Percentiles rank a stretch among this genome's conserved stretches.
phyloP scores from a whole-genome alignment of 176 grass and related monocot genomes.

The Hsuehochloa calcarea region DNA sequence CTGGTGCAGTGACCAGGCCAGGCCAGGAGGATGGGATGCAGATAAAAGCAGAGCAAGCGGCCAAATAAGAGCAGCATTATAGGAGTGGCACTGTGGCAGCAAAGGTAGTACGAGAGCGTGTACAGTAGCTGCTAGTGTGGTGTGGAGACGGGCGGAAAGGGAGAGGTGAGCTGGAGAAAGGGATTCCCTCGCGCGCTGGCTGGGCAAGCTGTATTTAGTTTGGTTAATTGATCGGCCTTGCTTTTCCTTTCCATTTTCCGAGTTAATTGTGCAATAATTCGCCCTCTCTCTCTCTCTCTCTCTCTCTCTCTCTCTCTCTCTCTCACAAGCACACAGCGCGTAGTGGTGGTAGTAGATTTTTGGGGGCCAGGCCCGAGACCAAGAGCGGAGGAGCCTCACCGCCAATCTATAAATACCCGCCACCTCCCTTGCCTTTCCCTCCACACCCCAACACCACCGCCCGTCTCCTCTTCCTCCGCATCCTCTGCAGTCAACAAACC shows the following conservation, averaged over 20 bases:
- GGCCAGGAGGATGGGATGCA: slow-evolving; percentile 14
- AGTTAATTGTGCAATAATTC: slow-evolving; percentile 28
- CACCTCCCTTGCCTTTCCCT: slow-evolving; percentile 31
- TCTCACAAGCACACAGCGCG: background rate
- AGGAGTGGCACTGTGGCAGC: background rate
- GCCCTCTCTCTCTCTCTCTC: background rate
- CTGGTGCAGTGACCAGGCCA: background rate
- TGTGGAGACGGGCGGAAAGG: slow-evolving; percentile 29
- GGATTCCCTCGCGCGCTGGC: background rate
- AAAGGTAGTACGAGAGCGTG: background rate
- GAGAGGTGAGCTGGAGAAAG: slow-evolving; percentile 45
- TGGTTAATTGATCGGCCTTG: background rate
- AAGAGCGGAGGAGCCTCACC: background rate
- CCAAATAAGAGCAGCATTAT: slow-evolving; percentile 7
- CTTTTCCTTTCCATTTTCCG: background rate
- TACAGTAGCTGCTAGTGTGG: background rate
- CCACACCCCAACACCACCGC: slow-evolving; percentile 24
- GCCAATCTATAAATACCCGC: slow-evolving; percentile 61
- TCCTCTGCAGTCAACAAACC: background rate
- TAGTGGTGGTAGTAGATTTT: slow-evolving; percentile 23
- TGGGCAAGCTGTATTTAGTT: background rate
- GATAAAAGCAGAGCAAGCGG: background rate
- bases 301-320: background rate
- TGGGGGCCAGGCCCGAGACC: background rate
- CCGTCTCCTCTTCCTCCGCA: background rate